phyloP scores from a whole-genome alignment of 2,329 filamentous ascomycete species.

The Claviceps pusilla region DNA sequence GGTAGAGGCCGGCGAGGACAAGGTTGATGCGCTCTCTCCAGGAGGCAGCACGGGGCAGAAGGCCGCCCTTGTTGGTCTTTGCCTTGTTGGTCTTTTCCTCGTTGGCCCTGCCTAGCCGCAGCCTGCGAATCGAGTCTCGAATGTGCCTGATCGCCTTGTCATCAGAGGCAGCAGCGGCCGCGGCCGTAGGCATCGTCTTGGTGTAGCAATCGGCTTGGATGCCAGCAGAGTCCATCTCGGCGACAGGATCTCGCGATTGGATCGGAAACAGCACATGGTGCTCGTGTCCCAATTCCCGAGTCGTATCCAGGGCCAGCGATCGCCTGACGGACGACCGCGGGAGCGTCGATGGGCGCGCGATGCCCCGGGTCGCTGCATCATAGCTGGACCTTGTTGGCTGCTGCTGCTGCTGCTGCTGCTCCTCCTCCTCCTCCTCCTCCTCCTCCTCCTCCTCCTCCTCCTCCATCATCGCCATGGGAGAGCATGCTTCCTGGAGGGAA shows the following conservation, averaged over 20 bases:
- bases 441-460: not conserved
- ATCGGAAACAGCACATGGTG: constrained; percentile 13
- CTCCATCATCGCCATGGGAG: not conserved
- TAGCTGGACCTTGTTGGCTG: constrained; percentile 5
- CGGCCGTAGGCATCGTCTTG: not conserved
- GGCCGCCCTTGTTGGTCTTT: constrained; percentile 7
- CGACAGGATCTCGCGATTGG: constrained; percentile 7
- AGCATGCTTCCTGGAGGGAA: not conserved
- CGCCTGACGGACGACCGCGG: constrained; percentile 3
- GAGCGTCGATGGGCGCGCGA: not conserved
- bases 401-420: no score
- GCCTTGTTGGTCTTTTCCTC: no score
- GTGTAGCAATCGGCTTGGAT: not conserved
- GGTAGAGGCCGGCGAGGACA: constrained; percentile 23
- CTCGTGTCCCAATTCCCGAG: constrained; percentile 1
- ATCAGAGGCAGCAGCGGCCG: not conserved
- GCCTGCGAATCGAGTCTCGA: constrained; percentile 4
- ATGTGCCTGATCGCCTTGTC: not conserved
- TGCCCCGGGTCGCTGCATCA: constrained; percentile 1
- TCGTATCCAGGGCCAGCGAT: constrained; percentile 4
- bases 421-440: no score
- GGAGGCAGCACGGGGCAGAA: constrained; percentile 10
- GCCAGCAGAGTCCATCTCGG: not conserved
- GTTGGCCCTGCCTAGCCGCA: not conserved
- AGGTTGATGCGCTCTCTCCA: constrained; percentile 15